phyloP scores from a whole-genome alignment of 305 asterid genomes.

The Fraxinus dipetala region DNA sequence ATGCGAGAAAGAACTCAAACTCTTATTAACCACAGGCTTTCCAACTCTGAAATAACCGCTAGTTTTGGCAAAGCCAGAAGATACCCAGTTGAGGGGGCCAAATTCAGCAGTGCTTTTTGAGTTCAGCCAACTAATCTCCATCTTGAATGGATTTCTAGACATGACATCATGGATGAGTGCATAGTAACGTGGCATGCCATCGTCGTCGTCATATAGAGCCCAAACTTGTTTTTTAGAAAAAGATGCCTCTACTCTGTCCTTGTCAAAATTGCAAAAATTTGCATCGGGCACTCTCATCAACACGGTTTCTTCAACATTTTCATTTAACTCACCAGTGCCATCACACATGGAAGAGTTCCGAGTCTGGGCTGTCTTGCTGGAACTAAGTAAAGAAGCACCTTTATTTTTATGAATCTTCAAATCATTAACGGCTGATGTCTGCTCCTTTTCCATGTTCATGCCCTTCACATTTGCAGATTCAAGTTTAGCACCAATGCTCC shows the following conservation, averaged over 20 bases:
- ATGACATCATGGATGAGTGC: conserved; percentile 45
- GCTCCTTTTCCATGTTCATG: conserved; percentile 18
- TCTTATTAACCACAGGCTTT: conserved; percentile 25
- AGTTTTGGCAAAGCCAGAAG: conserved; percentile 49
- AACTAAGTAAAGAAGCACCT: conserved; percentile 12
- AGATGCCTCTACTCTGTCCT: conserved; percentile 38
- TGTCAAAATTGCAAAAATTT: conserved; percentile 52
- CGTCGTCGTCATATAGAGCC: conserved; percentile 58
- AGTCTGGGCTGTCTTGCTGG: conserved; percentile 19
- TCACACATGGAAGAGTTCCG: conserved; percentile 14
- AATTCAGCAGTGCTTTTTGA: conserved; percentile 42
- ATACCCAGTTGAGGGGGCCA: conserved; percentile 40
- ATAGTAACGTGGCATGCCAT: conserved; percentile 64
- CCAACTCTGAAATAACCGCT: conserved; percentile 53
- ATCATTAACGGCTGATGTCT: conserved; percentile 16
- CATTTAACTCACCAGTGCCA: conserved; percentile 20
- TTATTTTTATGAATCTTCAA: conserved; percentile 14
- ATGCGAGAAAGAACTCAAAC: conserved; percentile 56
- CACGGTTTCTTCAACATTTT: conserved; percentile 29
- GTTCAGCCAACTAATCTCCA: conserved; percentile 55
- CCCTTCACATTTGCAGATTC: conserved; percentile 24
- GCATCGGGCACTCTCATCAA: conserved; percentile 61
- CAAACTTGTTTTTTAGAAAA: conserved; percentile 45
- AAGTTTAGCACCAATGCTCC: conserved; percentile 28
- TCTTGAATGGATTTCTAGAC: conserved; percentile 48